Evolutionary conservation across 2,329 filamentous ascomycete species (phyloP).

Genomic region (Diplocarpon mali): DNA sequence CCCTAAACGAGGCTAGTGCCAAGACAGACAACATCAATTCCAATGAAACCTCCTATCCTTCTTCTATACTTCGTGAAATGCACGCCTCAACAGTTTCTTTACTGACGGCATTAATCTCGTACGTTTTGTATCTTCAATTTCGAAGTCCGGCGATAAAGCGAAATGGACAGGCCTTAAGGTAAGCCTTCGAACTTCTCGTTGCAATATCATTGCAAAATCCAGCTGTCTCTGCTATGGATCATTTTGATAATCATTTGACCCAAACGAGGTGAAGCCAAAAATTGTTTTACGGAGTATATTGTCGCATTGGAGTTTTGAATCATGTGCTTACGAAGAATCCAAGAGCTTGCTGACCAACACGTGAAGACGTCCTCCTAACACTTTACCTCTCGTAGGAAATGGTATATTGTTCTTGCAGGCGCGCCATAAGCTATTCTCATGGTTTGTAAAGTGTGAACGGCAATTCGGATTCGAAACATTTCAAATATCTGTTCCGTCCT

Average conservation of each 20-base stretch:
- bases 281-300: background rate
- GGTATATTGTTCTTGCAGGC: constrained; percentile 49
- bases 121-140: constrained; percentile 12
- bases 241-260: too few species aligned
- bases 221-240: too few species aligned
- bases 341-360: constrained; percentile 5
- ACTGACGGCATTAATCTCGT: constrained; percentile 4
- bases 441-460: constrained; percentile 49
- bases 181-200: background rate
- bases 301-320: background rate
- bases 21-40: background rate
- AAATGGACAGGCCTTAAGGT: constrained; percentile 24
- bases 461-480: constrained; percentile 49
- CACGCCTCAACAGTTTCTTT: constrained; percentile 14
- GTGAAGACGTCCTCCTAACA: constrained; percentile 25
- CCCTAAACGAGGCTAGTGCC: constrained; percentile 15
- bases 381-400: constrained; percentile 44
- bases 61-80: constrained; percentile 12
- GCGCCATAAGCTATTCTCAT: constrained; percentile 48
- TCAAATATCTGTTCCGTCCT: constrained; percentile 48
- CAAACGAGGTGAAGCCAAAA: too few species aligned
- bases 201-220: background rate
- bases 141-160: constrained; percentile 19
- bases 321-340: background rate
- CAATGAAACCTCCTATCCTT: background rate